A percentile compares a stretch with the other conserved stretches of the same genome.
These are phyloP conservation scores for Solanum virginianum DNA, from an alignment of 257 asterid species.

Conservation along the genomic window DNA sequence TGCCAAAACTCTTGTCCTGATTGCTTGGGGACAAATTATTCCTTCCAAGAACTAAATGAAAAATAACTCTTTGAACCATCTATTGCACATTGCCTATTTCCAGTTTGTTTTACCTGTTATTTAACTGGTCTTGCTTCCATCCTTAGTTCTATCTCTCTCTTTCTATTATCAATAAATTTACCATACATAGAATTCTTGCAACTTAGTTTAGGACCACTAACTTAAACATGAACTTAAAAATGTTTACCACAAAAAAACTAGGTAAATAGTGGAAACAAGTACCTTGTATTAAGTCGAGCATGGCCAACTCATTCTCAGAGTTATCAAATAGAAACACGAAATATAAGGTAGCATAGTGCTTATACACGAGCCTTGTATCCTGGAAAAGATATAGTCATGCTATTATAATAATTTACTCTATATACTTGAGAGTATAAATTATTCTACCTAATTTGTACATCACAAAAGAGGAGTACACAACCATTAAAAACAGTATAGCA, in stretches of 20 bases:
- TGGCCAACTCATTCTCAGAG: conserved; percentile 24
- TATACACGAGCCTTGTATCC: conserved; percentile 22
- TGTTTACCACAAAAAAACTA: background rate
- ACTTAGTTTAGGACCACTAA: background rate
- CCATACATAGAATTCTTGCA: background rate
- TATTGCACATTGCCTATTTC: background rate
- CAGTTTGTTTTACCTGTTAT: background rate
- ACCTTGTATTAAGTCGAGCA: conserved; percentile 33
- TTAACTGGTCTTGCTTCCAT: background rate
- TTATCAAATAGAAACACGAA: conserved; percentile 19
- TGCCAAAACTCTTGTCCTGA: background rate
- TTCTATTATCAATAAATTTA: background rate
- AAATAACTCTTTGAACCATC: background rate
- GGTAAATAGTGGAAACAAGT: background rate
- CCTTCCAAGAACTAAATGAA: background rate
- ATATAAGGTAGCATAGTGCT: conserved; percentile 24
- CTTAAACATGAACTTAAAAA: background rate
- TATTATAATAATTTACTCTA: background rate
- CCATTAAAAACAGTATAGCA: background rate
- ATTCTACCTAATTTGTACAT: background rate
- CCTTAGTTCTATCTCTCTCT: background rate
- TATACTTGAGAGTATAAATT: background rate
- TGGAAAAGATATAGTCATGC: background rate
- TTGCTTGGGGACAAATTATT: background rate
- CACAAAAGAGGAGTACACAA: background rate